Evolutionary conservation across 805 yeast species (phyloP), one percentile per base, ranked within the genome.

Genomic region (Brettanomyces anomalus): DNA sequence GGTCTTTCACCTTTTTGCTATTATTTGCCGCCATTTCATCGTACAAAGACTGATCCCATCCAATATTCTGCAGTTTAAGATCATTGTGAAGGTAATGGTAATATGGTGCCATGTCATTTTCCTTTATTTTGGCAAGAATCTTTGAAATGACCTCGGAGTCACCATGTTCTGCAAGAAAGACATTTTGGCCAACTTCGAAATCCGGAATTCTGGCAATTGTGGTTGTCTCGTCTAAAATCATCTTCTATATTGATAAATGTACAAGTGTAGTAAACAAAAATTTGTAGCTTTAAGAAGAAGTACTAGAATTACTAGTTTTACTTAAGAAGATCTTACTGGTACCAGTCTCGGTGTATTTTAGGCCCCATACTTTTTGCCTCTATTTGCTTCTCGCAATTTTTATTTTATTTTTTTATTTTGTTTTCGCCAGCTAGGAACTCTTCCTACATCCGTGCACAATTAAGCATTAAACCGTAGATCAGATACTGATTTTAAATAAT

Each of bases 91-190:
- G 68, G 58, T 81, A 76, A 54, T 78, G 67, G 65, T 87, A 93
- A 62, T 86, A 84, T 7, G 96, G 94, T 1, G 85, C 95, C 72
- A 88, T 72, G 51, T 77, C 71, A 40, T 81, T 76, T 24, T 68
- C 65, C 48, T 70, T 68, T 53, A 93, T 78, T 37, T 73, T 67
- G 32, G 64, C 68, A 33, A 75, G 50, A 36, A 90, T 67, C 38
- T 72, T 55, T 19, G 76, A 62, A 14, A 61, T 60, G 14, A 71
- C 72, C 52, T 72, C 43, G 4, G 28, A 36, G 13, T 43, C 37
- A 3, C 33, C 43, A 6, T 39, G 42, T 57, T 66, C 24, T 68
- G 85, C 68, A 41, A 77, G 70, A 60, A 84, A 90, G 33, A 89
- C 85, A 44, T 76, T 69, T 57, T 87, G 89, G n/a, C 95, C 81